A percentile compares a stretch with the other conserved stretches of the same genome.
phyloP scores from a whole-genome alignment of 116 monocot species.

The Cymodocea nodosa region DNA sequence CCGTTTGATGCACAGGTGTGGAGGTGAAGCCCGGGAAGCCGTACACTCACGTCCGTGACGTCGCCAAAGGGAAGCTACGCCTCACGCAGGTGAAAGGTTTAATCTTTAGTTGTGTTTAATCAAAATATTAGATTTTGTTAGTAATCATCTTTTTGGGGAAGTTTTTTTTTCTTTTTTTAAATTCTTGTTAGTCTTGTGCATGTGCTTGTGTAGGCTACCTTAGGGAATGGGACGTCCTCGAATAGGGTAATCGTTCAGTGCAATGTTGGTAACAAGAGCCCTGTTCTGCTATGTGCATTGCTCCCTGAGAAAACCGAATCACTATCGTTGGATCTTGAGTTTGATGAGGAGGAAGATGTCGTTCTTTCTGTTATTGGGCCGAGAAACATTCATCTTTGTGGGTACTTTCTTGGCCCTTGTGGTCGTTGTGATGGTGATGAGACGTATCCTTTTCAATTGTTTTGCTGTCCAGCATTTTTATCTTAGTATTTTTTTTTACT shows the following conservation, averaged over 20 bases:
- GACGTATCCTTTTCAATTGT: constrained; percentile 2
- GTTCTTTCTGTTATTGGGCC: constrained; percentile 72
- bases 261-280: constrained; percentile 52
- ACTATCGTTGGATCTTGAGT: constrained; percentile 74
- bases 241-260: constrained; percentile 51
- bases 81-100: constrained; percentile 49
- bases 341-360: constrained; percentile 74
- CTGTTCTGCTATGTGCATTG: constrained; percentile 58
- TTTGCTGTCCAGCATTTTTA: background rate
- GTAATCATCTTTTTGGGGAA: too few relatives aligned
- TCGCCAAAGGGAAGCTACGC: constrained; percentile 49
- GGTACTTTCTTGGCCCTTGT: constrained; percentile 25
- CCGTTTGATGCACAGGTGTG: constrained; percentile 23
- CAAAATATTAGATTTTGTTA: background rate
- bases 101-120: background rate
- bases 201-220: constrained; percentile 41
- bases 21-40: constrained; percentile 78
- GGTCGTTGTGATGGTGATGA: constrained; percentile 21
- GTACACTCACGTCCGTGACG: constrained; percentile 35
- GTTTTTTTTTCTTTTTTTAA: background rate
- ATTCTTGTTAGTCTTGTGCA: background rate
- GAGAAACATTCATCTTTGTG: constrained; percentile 68
- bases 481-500: too few relatives aligned
- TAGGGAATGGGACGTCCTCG: constrained; percentile 30
- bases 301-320: constrained; percentile 45